Base-by-base conservation (phyloP, 768 basidiomycete genomes). In the Candolleomyces efflorescens region DNA sequence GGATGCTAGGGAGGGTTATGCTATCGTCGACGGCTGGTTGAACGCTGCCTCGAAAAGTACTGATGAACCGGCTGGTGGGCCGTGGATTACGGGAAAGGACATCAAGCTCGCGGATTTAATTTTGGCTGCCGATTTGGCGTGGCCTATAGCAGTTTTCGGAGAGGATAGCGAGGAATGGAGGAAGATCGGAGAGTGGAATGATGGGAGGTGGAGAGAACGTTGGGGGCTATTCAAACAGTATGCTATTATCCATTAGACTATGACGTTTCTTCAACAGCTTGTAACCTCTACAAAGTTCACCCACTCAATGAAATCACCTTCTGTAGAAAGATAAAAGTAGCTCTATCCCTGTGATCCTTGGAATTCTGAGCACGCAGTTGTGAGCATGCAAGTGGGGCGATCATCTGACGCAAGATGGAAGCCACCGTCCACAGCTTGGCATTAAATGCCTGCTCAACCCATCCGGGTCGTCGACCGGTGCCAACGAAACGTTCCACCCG, bases 81-180 rank as follows among this genome's bases (percentile, higher is more conserved):
- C 49, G 10, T 51, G 49, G 49, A 12, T 51, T 3, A 26, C 27
- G 23, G 49, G 49, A 6, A 26, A 11, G 5, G 20, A 51, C 6
- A 4, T 36, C 20, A 51, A 4, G 13, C 15, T 51, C 10, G 15
- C 49, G 24, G 51, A 53, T 32, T 4, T 53, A 11, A 20, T 36
- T 11, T 36, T 53, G 22, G 51, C n/a, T 10, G 36, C 51, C 7
- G 51, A n/a, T 13, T n/a, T 53, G 10, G 32, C 20, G n/a, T 37
- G 51, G 51, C 12, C 22, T 53, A 37, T 53, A 9, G 37, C 32
- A 3, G 23, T 18, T 6, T 18, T 32, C 23, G 51, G 51, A 15
- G 51, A 53, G 36, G 51, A 53, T 38, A 53, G 36, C 22, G 20
- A 37, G 51, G 36, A 36, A 12, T 53, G 51, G 51, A 53, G 39